phyloP scores from a whole-genome alignment of 768 basidiomycete species.

The Arthromyces matolae region DNA sequence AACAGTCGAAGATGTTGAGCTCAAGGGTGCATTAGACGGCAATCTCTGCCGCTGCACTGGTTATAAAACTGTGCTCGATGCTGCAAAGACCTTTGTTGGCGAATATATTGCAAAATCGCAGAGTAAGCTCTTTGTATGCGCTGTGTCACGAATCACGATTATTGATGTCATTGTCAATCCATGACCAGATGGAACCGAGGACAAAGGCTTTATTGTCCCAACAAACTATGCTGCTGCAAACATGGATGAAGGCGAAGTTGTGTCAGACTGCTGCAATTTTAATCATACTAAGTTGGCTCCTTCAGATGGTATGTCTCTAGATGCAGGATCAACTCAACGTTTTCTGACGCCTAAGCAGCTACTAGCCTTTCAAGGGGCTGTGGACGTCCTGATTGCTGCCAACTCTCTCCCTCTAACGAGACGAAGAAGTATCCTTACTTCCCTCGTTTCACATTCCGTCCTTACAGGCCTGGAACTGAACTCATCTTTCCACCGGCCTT shows the following conservation, averaged over 20 bases:
- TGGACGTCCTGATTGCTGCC: constrained; percentile 17
- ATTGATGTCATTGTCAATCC: constrained; percentile 3
- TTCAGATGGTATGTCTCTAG: constrained; percentile 3
- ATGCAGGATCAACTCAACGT: not conserved
- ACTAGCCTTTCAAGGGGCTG: constrained; percentile 13
- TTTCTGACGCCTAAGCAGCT: no score
- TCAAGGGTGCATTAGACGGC: constrained; percentile 16
- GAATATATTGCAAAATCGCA: constrained; percentile 12
- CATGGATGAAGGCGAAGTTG: constrained; percentile 12
- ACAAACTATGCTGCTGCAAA: constrained; percentile 14
- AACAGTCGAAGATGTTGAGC: constrained; percentile 13
- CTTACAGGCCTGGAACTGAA: constrained; percentile 14
- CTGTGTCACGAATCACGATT: no score
- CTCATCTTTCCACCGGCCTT: constrained; percentile 14
- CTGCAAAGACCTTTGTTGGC: constrained; percentile 17
- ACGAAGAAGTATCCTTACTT: constrained; percentile 11
- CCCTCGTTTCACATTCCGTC: constrained; percentile 15
- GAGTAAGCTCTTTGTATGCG: not conserved
- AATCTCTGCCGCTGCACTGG: constrained; percentile 17
- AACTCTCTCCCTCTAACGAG: constrained; percentile 8
- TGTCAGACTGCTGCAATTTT: constrained; percentile 6
- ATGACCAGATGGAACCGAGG: not conserved
- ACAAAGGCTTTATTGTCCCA: constrained; percentile 11
- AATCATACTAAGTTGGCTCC: not conserved
- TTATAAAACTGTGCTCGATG: constrained; percentile 15